Conservation (phyloP, 2,329 filamentous ascomycete species). For the Rugonectria rugulosa region DNA sequence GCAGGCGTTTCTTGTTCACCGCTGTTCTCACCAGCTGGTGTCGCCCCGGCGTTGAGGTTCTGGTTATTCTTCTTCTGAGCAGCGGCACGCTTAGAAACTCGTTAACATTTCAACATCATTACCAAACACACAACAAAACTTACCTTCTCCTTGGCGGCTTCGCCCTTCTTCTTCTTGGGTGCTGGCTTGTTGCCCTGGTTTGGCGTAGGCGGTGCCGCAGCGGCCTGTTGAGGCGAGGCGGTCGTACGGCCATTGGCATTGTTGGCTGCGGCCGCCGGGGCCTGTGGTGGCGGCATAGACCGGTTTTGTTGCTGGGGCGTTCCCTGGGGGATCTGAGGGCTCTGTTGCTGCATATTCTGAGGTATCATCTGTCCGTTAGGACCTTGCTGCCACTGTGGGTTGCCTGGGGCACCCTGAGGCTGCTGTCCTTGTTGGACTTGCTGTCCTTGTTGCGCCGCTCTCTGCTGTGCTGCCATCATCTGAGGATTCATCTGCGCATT, state of each 20-base stretch:
- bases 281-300: conserved; percentile 72
- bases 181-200: conserved; percentile 75
- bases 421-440: conserved; percentile 46
- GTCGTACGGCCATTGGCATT: conserved; percentile 63
- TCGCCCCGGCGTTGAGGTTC: conserved; percentile 58
- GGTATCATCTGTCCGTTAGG: conserved; percentile 52
- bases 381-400: conserved; percentile 50
- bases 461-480: conserved; percentile 62
- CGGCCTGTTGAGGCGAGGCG: conserved; percentile 69
- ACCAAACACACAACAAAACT: conserved; percentile 35
- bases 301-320: conserved; percentile 80
- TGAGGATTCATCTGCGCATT: conserved; percentile 65
- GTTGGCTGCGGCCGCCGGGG: conserved; percentile 56
- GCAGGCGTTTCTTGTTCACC: conserved; percentile 66
- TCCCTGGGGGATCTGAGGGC: conserved; percentile 61
- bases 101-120: conserved; percentile 23
- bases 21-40: conserved; percentile 63
- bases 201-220: conserved; percentile 77
- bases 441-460: conserved; percentile 47
- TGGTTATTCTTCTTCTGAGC: conserved; percentile 71
- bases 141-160: conserved; percentile 74
- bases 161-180: conserved; percentile 79
- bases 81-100: conserved; percentile 51
- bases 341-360: conserved; percentile 51
- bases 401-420: conserved; percentile 41